phyloP scores from a whole-genome alignment of 257 asterid species.

The Lycium barbarum region DNA sequence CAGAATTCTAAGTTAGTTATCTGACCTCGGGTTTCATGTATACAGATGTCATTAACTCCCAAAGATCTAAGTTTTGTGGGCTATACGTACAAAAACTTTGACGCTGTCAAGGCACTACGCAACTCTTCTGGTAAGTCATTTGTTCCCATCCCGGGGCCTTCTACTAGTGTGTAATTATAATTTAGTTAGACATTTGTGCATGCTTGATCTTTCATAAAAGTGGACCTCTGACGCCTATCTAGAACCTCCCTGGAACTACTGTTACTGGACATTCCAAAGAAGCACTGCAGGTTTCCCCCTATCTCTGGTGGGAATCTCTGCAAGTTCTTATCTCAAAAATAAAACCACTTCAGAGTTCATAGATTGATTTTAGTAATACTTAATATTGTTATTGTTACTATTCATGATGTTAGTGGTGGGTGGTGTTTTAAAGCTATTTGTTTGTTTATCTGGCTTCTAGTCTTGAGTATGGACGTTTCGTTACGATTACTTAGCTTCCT shows the following conservation, averaged over 20 bases:
- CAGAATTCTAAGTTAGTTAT: not conserved
- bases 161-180: constrained; percentile 17
- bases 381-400: constrained; percentile 22
- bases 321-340: not conserved
- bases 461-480: not conserved
- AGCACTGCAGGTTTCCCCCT: not conserved
- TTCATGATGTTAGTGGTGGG: not conserved
- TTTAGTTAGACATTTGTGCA: not conserved
- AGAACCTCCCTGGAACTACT: constrained; percentile 20
- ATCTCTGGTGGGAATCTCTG: not conserved
- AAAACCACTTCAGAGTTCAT: not conserved
- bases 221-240: not conserved
- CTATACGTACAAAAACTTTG: constrained; percentile 90
- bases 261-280: not conserved
- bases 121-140: constrained; percentile 64
- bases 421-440: not conserved
- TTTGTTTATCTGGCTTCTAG: not conserved
- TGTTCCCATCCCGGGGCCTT: constrained; percentile 13
- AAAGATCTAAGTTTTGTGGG: constrained; percentile 92
- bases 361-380: not conserved
- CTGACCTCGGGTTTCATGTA: constrained; percentile 33
- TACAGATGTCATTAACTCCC: constrained; percentile 68
- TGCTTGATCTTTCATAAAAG: constrained; percentile 11
- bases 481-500: not conserved
- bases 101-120: constrained; percentile 85